Percentiles rank a stretch among this genome's conserved stretches.
These are phyloP conservation scores for Hygrophorus pudorinus DNA, from an alignment of 768 basidiomycete genomes.

Conservation along the genomic window DNA sequence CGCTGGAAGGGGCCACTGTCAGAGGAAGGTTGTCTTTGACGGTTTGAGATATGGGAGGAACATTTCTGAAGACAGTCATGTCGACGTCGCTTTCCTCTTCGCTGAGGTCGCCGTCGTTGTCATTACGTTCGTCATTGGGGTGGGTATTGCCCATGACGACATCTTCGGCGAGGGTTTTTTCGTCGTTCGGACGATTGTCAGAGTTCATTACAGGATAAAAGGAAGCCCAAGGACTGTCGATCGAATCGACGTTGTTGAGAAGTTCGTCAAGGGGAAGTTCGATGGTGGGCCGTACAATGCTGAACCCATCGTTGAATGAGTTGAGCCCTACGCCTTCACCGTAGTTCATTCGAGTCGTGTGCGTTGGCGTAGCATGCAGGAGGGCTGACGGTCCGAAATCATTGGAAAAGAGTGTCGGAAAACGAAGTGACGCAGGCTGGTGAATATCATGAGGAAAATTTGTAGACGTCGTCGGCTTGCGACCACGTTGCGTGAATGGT, in stretches of 20 bases:
- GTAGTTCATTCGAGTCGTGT: conserved; percentile 62
- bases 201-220: conserved; percentile 7
- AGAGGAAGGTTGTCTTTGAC: conserved; percentile 36
- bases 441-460: conserved; percentile 5
- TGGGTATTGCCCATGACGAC: conserved; percentile 1
- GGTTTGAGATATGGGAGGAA: conserved; percentile 29
- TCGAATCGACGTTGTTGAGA: conserved; percentile 36
- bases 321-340: conserved; percentile 58
- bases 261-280: conserved; percentile 83
- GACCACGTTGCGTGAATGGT: conserved; percentile 24
- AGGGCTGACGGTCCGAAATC: conserved; percentile 75
- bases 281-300: conserved; percentile 69
- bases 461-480: conserved; percentile 15
- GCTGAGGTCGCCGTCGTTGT: conserved; percentile 24
- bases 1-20: conserved; percentile 49
- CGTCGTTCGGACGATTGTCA: conserved; percentile 6
- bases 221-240: conserved; percentile 3
- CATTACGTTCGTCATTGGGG: conserved; percentile 19
- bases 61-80: conserved; percentile 8
- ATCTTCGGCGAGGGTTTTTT: neutral
- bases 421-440: conserved; percentile 40
- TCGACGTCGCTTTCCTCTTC: conserved; percentile 22
- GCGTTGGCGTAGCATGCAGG: conserved; percentile 57
- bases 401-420: conserved; percentile 63
- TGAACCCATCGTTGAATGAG: conserved; percentile 40